Percentiles rank a stretch among this genome's conserved stretches.
phyloP scores from a whole-genome alignment of 306 rosid genomes.

The Luffa acutangula region DNA sequence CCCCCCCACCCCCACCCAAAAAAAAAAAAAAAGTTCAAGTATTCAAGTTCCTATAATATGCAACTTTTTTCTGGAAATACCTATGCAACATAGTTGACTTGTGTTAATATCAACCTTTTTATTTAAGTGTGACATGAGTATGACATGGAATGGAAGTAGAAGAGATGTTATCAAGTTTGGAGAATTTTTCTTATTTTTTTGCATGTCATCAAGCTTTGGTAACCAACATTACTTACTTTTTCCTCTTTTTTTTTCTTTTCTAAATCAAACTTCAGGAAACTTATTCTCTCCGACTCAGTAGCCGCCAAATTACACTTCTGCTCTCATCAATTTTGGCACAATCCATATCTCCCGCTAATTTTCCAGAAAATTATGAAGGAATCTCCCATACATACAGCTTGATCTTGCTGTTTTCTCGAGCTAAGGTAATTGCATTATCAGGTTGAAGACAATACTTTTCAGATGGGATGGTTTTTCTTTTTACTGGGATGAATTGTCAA shows the following conservation, averaged over 20 bases:
- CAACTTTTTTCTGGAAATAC: not conserved
- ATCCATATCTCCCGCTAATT: conserved; percentile 58
- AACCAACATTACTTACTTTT: conserved; percentile 1
- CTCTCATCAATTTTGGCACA: conserved; percentile 81
- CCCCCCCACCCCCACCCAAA: too few species aligned
- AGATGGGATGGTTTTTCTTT: conserved; percentile 7
- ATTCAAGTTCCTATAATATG: not conserved
- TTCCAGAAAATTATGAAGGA: conserved; percentile 89
- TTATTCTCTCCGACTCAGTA: conserved; percentile 49
- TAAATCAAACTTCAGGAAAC: conserved; percentile 39
- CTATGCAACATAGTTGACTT: not conserved
- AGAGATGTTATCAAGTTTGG: not conserved
- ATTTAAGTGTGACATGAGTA: not conserved
- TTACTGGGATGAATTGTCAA: not conserved
- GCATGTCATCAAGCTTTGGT: not conserved
- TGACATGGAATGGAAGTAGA: not conserved
- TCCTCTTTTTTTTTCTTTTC: conserved; percentile 1
- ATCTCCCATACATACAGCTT: conserved; percentile 75
- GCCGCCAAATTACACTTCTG: conserved; percentile 62
- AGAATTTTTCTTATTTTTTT: not conserved
- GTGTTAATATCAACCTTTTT: not conserved
- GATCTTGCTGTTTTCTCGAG: conserved; percentile 61
- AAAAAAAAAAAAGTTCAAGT: not conserved
- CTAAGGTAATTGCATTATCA: conserved; percentile 43
- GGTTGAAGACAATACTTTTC: not conserved